Conservation (phyloP, 164 flowering plant genomes). For the Echeveria elegans region DNA sequence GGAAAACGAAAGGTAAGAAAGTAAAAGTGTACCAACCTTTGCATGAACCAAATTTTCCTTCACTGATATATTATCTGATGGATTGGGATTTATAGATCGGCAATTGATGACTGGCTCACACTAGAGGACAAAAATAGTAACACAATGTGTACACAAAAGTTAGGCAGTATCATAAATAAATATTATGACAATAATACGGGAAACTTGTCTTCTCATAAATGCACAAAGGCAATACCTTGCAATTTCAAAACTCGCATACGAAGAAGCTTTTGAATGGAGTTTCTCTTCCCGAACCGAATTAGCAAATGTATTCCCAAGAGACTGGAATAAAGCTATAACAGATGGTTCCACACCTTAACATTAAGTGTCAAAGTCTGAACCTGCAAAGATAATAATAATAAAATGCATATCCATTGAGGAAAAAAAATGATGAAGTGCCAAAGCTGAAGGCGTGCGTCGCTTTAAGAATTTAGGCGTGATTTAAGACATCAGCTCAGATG, state of each 20-base stretch:
- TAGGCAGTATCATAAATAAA: neutral
- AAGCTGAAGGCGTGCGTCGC: no score
- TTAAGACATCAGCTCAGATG: no score
- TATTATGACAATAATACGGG: neutral
- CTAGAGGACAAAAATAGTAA: conserved; percentile 23
- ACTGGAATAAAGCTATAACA: conserved; percentile 52
- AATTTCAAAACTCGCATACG: conserved; percentile 36
- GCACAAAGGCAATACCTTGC: conserved; percentile 32
- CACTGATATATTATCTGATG: conserved; percentile 55
- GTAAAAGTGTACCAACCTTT: conserved; percentile 41
- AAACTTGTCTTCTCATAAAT: neutral
- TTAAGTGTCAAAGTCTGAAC: no score
- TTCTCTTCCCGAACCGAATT: conserved; percentile 94
- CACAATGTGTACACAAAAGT: conserved; percentile 8
- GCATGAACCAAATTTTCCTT: conserved; percentile 94
- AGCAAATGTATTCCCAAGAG: conserved; percentile 84
- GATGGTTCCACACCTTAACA: no score
- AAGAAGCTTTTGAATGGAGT: conserved; percentile 41
- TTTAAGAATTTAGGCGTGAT: no score
- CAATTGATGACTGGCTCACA: conserved; percentile 31
- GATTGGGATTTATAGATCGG: conserved; percentile 55
- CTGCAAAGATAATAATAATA: no score
- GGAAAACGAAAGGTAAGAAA: no score
- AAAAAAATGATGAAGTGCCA: no score
- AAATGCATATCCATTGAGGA: no score